Conservation (phyloP, 2,329 filamentous ascomycete genomes). For the Xenosphaeropsis pyriputrescens region DNA sequence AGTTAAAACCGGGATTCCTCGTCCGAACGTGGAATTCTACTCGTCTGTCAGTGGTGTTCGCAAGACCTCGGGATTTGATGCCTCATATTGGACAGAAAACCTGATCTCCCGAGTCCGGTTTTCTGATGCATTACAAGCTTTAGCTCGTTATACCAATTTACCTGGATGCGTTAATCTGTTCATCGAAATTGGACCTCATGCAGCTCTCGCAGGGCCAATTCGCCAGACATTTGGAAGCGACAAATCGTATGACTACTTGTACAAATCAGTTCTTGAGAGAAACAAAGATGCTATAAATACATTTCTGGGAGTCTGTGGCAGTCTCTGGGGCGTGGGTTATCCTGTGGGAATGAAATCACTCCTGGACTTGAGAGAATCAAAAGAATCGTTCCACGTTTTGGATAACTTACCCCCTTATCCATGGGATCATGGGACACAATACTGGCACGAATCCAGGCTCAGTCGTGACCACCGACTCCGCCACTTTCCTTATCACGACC, state of each 20-base stretch:
- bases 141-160: too few species aligned
- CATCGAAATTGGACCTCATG: conserved; percentile 19
- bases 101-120: conserved; percentile 1
- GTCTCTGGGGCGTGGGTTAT: conserved; percentile 29
- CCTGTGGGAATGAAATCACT: conserved; percentile 27
- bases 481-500: background rate
- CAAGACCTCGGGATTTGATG: background rate
- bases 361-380: background rate
- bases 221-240: conserved; percentile 1
- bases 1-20: too few species aligned
- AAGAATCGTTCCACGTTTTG: too few species aligned
- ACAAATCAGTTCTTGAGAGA: conserved; percentile 27
- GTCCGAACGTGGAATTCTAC: too few species aligned
- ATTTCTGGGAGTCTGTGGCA: conserved; percentile 26
- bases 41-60: too few species aligned
- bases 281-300: conserved; percentile 32
- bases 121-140: conserved; percentile 4
- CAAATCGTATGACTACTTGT: too few species aligned
- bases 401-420: conserved; percentile 1
- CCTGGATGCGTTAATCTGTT: conserved; percentile 2
- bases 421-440: conserved; percentile 3
- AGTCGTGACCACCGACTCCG: background rate
- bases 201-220: conserved; percentile 15
- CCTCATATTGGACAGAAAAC: conserved; percentile 2
- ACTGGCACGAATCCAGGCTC: conserved; percentile 3